Evolutionary conservation across 176 grass and related monocot genomes (phyloP).

Genomic region (Hsuehochloa calcarea): DNA sequence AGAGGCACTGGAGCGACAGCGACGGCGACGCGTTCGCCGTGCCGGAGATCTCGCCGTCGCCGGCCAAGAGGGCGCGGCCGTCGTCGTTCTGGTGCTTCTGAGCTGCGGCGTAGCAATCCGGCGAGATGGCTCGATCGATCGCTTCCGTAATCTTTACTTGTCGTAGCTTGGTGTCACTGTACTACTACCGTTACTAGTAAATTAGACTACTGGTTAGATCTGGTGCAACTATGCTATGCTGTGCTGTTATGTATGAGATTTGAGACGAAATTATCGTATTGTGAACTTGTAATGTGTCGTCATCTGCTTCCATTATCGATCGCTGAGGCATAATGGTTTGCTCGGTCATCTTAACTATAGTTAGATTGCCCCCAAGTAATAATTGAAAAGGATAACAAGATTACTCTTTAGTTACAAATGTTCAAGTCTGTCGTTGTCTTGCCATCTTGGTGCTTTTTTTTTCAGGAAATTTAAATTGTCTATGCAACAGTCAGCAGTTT

Average conservation of each 20-base stretch:
- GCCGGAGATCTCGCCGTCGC: constrained; percentile 58
- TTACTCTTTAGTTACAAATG: too few relatives aligned
- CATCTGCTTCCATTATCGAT: neutral
- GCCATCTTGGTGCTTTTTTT: neutral
- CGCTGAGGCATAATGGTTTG: neutral
- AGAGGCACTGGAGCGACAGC: constrained; percentile 35
- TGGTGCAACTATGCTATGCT: neutral
- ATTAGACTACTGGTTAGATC: constrained; percentile 6
- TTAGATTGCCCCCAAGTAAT: too few relatives aligned
- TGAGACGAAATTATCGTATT: neutral
- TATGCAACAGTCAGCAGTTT: neutral
- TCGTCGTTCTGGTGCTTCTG: constrained; percentile 54
- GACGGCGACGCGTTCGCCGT: constrained; percentile 65
- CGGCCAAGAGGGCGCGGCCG: constrained; percentile 51
- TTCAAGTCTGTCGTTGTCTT: neutral
- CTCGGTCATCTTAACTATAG: neutral
- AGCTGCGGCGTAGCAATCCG: neutral
- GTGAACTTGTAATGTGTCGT: constrained; percentile 17
- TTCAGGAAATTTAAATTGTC: neutral
- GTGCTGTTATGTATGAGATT: neutral
- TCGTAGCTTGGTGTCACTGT: constrained; percentile 9
- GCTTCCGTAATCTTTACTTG: neutral
- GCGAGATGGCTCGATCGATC: neutral
- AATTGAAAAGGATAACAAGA: too few relatives aligned
- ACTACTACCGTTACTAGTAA: neutral